These are phyloP conservation scores for Coemansia aciculifera DNA, from an alignment of 192 early-diverging fungal species.

Conservation along the genomic window DNA sequence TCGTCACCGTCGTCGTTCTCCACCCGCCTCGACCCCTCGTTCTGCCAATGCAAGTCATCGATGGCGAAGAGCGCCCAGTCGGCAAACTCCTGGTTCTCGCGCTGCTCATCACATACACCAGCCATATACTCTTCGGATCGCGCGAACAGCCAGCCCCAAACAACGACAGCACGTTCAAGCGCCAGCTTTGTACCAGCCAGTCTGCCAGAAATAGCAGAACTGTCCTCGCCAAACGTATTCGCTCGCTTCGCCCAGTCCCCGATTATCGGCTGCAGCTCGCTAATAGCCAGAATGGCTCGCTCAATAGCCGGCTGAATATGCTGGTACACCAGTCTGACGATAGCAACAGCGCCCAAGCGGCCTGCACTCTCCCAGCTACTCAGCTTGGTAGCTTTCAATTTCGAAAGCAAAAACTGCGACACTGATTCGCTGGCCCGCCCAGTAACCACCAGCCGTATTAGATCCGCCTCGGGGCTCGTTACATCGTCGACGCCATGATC, in stretches of 20 bases:
- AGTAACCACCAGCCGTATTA: conserved; percentile 33
- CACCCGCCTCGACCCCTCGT: conserved; percentile 31
- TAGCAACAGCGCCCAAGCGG: conserved; percentile 29
- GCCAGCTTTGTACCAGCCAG: neutral
- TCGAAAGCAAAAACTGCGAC: conserved; percentile 50
- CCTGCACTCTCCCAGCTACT: conserved; percentile 44
- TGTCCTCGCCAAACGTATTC: neutral
- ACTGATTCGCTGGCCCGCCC: conserved; percentile 41
- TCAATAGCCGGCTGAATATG: conserved; percentile 38
- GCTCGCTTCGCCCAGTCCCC: neutral
- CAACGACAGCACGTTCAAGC: conserved; percentile 25
- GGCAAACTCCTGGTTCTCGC: conserved; percentile 42
- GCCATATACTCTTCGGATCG: conserved; percentile 31
- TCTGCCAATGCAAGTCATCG: conserved; percentile 47
- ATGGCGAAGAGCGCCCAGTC: conserved; percentile 45
- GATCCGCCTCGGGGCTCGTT: conserved; percentile 41
- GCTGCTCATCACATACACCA: conserved; percentile 30
- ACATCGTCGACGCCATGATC: conserved; percentile 48
- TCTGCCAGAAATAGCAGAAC: neutral
- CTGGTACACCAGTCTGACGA: conserved; percentile 35
- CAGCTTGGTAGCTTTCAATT: conserved; percentile 32
- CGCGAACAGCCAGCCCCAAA: conserved; percentile 36
- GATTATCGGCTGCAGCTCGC: conserved; percentile 15
- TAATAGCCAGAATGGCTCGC: conserved; percentile 22
- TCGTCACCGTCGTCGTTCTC: conserved; percentile 30